Evolutionary conservation across 2,329 filamentous ascomycete species (phyloP).

Genomic region (Tetracladium maxilliforme): DNA sequence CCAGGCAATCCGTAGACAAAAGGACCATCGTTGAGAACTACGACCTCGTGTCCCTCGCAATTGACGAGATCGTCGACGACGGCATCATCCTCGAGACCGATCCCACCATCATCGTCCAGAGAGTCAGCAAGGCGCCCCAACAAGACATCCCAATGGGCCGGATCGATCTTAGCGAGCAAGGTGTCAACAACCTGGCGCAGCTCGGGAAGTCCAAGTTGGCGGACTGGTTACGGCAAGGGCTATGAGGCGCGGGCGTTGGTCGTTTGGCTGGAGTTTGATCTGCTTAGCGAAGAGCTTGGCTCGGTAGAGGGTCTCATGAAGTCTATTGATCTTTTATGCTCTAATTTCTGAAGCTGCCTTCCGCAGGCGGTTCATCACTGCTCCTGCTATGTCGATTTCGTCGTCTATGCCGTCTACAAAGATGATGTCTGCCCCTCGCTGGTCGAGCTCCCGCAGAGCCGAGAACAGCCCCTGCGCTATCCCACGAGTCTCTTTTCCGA

Average conservation of each 20-base stretch:
- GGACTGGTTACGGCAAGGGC: conserved; percentile 76
- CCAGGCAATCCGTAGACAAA: conserved; percentile 89
- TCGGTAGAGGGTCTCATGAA: no score
- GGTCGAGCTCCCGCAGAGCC: conserved; percentile 72
- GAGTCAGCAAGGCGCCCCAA: conserved; percentile 81
- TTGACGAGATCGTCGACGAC: conserved; percentile 91
- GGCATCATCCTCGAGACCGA: conserved; percentile 97
- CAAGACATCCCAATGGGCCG: conserved; percentile 81
- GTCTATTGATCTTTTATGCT: no score
- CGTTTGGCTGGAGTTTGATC: conserved; percentile 3
- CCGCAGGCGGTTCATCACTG: conserved; percentile 70
- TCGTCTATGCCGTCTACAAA: conserved; percentile 81
- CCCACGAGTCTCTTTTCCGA: conserved; percentile 55
- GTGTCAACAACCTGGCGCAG: conserved; percentile 84
- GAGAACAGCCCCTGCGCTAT: conserved; percentile 85
- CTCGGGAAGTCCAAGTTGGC: conserved; percentile 85
- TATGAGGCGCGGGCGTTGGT: conserved; percentile 31
- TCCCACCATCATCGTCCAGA: conserved; percentile 80
- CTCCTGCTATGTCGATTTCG: conserved; percentile 69
- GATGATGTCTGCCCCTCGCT: conserved; percentile 64
- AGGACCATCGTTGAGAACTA: conserved; percentile 98
- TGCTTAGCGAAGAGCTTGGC: no score
- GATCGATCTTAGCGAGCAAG: conserved; percentile 92
- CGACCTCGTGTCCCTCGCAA: conserved; percentile 81
- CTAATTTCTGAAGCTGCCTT: conserved; percentile 57